phyloP scores from a whole-genome alignment of 192 early-diverging fungal species.

The Coemansia sp. region DNA sequence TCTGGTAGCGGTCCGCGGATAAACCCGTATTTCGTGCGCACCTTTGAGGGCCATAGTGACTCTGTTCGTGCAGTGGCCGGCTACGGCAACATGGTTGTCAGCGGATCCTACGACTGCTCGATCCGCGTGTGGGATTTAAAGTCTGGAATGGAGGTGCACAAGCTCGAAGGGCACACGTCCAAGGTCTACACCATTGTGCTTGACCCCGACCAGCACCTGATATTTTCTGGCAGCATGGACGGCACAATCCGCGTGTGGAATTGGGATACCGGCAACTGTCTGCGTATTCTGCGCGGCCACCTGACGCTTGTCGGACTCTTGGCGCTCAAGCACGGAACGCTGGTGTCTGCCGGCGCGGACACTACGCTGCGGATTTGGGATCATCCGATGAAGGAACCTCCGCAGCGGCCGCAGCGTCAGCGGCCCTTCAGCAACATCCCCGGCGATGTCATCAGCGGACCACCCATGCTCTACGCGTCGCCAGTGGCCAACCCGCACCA shows the following conservation, averaged over 20 bases:
- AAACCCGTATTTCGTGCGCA: slow-evolving; percentile 83
- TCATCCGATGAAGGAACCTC: slow-evolving; percentile 52
- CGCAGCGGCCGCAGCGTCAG: background rate
- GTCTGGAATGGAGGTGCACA: slow-evolving; percentile 66
- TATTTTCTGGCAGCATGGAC: slow-evolving; percentile 95
- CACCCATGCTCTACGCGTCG: background rate
- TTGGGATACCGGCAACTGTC: slow-evolving; percentile 72
- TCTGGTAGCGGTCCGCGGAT: background rate
- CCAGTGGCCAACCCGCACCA: slow-evolving; percentile 6
- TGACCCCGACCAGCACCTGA: slow-evolving; percentile 74
- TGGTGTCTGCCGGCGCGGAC: slow-evolving; percentile 96
- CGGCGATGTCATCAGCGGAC: slow-evolving; percentile 18
- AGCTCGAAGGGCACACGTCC: slow-evolving; percentile 81
- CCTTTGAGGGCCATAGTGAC: slow-evolving; percentile 81
- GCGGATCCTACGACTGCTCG: slow-evolving; percentile 88
- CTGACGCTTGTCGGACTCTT: slow-evolving; percentile 91
- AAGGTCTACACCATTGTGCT: slow-evolving; percentile 97
- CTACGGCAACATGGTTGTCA: slow-evolving; percentile 79
- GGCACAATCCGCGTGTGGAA: slow-evolving; percentile 91
- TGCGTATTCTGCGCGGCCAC: slow-evolving; percentile 86
- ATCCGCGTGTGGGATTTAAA: slow-evolving; percentile 90
- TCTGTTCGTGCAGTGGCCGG: slow-evolving; percentile 94
- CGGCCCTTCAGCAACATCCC: slow-evolving; percentile 43
- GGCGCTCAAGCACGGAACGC: slow-evolving; percentile 74
- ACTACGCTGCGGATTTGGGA: slow-evolving; percentile 92